Evolutionary conservation across 352 stramenopile genomes (phyloP).

Genomic region (Pythium insidiosum): DNA sequence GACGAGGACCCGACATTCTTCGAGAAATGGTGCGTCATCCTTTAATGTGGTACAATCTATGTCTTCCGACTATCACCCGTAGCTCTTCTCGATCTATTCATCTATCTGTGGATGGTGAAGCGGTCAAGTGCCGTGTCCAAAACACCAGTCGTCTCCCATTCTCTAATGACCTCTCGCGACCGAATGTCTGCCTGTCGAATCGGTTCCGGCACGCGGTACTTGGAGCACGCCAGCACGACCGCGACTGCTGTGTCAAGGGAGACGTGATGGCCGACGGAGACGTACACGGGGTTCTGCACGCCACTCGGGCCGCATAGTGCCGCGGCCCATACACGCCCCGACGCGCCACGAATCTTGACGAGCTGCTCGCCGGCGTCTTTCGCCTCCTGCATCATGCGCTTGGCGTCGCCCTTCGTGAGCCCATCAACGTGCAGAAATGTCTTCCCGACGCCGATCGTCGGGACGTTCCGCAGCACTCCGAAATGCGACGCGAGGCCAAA

Average conservation of each 20-base stretch:
- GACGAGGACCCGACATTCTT: slow-evolving; percentile 59
- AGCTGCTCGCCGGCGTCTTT: slow-evolving; percentile 21
- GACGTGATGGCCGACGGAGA: slow-evolving; percentile 72
- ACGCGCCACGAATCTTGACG: slow-evolving; percentile 43
- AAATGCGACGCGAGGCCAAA: slow-evolving; percentile 93
- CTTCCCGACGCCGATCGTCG: slow-evolving; percentile 88
- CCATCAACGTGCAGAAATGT: slow-evolving; percentile 88
- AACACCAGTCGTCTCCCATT: slow-evolving; percentile 39
- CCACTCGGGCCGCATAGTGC: slow-evolving; percentile 50
- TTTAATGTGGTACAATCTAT: no score
- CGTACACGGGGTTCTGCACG: slow-evolving; percentile 76
- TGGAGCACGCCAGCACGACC: slow-evolving; percentile 46
- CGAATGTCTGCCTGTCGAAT: slow-evolving; percentile 83
- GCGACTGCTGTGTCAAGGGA: slow-evolving; percentile 53
- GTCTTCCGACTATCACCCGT: no score
- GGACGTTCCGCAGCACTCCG: slow-evolving; percentile 83
- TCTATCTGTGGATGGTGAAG: slow-evolving; percentile 3
- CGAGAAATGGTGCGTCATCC: slow-evolving; percentile 60
- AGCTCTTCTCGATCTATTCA: no score
- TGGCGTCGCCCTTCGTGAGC: slow-evolving; percentile 64
- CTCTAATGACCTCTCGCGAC: slow-evolving; percentile 59
- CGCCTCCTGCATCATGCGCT: slow-evolving; percentile 35
- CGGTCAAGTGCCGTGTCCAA: slow-evolving; percentile 52
- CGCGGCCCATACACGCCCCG: slow-evolving; percentile 68
- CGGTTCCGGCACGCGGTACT: slow-evolving; percentile 72